phyloP scores from a whole-genome alignment of 2,329 filamentous ascomycete species.

The Aspergillus fumigatiaffinis region DNA sequence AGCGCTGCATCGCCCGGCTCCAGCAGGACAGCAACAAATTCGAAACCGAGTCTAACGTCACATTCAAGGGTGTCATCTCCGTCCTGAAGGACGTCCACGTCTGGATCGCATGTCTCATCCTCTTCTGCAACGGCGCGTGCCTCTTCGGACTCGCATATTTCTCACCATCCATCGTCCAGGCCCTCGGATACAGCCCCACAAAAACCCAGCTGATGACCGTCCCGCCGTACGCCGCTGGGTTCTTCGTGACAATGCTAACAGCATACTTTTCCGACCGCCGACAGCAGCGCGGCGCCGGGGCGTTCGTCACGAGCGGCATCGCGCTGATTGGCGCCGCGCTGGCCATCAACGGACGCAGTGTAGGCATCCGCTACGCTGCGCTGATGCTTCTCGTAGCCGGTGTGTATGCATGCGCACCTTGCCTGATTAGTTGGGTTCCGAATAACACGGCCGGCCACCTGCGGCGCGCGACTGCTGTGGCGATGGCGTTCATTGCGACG shows the following conservation, averaged over 20 bases:
- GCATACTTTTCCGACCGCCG: slow-evolving; percentile 27
- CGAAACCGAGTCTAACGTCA: slow-evolving; percentile 6
- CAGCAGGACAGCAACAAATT: slow-evolving; percentile 12
- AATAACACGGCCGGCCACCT: slow-evolving; percentile 11
- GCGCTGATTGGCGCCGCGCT: slow-evolving; percentile 11
- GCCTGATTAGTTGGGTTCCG: slow-evolving; percentile 10
- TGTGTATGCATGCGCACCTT: slow-evolving; percentile 8
- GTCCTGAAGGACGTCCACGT: slow-evolving; percentile 12
- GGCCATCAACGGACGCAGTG: neutral
- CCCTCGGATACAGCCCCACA: slow-evolving; percentile 24
- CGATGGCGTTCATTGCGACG: slow-evolving; percentile 8
- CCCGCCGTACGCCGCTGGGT: slow-evolving; percentile 25
- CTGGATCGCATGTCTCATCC: slow-evolving; percentile 5
- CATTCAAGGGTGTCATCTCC: slow-evolving; percentile 4
- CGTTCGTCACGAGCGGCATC: slow-evolving; percentile 14
- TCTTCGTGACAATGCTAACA: slow-evolving; percentile 19
- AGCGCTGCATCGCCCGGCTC: slow-evolving; percentile 10
- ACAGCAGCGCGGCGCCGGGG: slow-evolving; percentile 24
- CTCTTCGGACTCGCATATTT: slow-evolving; percentile 20
- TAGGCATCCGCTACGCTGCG: slow-evolving; percentile 5
- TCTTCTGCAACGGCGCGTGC: slow-evolving; percentile 12
- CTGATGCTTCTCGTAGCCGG: slow-evolving; percentile 9
- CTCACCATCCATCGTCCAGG: slow-evolving; percentile 25
- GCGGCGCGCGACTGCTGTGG: slow-evolving; percentile 4
- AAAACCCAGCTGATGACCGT: slow-evolving; percentile 31